Base-by-base conservation (phyloP, 192 early-diverging fungal genomes). In the Coemansia sp. region DNA sequence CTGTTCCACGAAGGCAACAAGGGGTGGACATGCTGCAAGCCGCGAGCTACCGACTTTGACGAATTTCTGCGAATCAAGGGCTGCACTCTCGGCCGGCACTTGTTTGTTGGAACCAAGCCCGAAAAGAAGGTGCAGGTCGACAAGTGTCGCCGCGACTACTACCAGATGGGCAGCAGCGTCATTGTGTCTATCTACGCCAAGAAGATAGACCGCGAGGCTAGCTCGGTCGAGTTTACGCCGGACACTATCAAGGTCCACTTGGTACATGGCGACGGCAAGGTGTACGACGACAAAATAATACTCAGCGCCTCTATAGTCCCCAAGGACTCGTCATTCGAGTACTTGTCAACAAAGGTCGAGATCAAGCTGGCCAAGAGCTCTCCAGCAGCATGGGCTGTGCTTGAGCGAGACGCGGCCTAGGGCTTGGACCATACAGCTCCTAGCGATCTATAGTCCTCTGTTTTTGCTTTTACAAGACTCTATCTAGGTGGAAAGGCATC, bases 1-100 rank as follows among this genome's bases (percentile, higher is more conserved):
- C 82, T 99, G 35, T 99, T 99, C 84, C 97, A 98, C 73, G 97
- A 98, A 74, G 97, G 97, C 14, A 92, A 89, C 83, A 98, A 98
- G 85, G 96, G 96, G 23, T 98, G 93, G 93, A 89, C 89, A 35
- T 99, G 97, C 83, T 99, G 97, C 79, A 84, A 90, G 58, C 88
- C 94, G 37, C 90, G 94, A 64, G 96, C 95, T 2, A 87, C 97
- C 16, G 97, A 98, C 77, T 99, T 98, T 87, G 97, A 99, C 35
- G 95, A 97, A 77, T 98, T 99, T 64, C 80, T 98, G 71, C 95
- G 90, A 70, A 95, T 99, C 74, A 84, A 85, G 59, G 97, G 97
- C 34, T 99, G 97, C 80, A 90, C 85, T 38, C 84, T 64, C n/a
- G 94, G 94, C 41, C 86, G 88, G 55, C 97, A 99, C 75, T 80